phyloP scores from a whole-genome alignment of 2,329 filamentous ascomycete species.

The Neopestalotiopsis rosae region DNA sequence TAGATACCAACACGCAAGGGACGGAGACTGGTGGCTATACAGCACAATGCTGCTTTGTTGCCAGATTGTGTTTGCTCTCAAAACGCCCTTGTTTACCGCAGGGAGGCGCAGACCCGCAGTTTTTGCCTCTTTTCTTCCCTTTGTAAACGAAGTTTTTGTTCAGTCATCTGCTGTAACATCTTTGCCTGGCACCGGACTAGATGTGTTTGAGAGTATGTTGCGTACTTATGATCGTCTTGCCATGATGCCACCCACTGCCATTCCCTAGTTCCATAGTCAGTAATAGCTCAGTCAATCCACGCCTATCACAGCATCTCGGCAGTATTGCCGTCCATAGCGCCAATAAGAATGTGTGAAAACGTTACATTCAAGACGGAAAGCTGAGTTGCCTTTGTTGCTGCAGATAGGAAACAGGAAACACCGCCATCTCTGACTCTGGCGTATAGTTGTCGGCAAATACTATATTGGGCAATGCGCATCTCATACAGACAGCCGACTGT shows the following conservation, averaged over 20 bases:
- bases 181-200: neutral
- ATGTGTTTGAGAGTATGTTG: neutral
- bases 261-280: neutral
- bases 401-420: neutral
- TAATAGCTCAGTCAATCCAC: neutral
- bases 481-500: neutral
- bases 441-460: neutral
- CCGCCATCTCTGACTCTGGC: neutral
- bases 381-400: neutral
- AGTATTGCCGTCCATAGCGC: neutral
- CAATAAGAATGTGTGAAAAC: neutral
- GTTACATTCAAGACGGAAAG: neutral
- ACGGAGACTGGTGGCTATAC: neutral
- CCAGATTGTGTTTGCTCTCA: neutral
- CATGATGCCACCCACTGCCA: neutral
- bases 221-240: neutral
- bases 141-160: neutral
- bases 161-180: neutral
- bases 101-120: neutral
- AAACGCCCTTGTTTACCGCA: neutral
- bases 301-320: neutral
- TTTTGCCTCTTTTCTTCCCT: neutral
- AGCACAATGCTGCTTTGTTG: neutral
- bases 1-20: neutral
- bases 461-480: neutral